Conservation (phyloP, 805 yeast species). For the Blastobotrys muscicola region DNA sequence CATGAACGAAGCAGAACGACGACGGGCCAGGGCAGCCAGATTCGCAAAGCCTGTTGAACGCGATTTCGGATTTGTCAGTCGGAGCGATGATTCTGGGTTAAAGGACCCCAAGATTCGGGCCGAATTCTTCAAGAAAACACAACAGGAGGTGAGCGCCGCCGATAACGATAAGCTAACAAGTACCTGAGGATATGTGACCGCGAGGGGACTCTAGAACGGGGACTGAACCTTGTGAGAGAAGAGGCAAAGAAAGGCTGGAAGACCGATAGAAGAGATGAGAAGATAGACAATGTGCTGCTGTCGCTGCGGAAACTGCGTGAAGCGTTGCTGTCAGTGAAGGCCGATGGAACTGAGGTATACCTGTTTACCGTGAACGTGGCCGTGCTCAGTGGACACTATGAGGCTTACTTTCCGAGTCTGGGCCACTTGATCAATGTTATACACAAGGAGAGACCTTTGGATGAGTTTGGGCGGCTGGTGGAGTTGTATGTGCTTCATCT, state of each 20-base stretch:
- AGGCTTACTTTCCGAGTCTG: conserved; percentile 48
- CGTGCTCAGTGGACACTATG: conserved; percentile 38
- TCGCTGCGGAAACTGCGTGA: conserved; percentile 40
- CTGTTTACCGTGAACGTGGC: conserved; percentile 40
- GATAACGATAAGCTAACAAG: no score
- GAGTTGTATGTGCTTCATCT: conserved; percentile 37
- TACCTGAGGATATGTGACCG: no score
- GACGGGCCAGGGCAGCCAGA: conserved; percentile 7
- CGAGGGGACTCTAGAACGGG: no score
- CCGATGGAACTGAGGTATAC: conserved; percentile 31
- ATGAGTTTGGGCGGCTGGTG: conserved; percentile 34
- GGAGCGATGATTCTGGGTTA: conserved; percentile 33
- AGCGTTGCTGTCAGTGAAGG: conserved; percentile 35
- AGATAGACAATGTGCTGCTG: conserved; percentile 8
- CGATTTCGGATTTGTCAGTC: conserved; percentile 34
- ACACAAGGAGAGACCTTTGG: conserved; percentile 17
- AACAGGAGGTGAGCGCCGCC: conserved; percentile 1
- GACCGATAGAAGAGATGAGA: neutral
- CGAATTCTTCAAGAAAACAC: conserved; percentile 4
- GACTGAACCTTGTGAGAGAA: neutral
- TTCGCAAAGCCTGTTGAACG: conserved; percentile 5
- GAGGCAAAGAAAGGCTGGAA: neutral
- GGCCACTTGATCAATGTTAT: conserved; percentile 31
- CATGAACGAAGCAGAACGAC: conserved; percentile 1
- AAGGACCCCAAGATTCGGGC: conserved; percentile 7